Evolutionary conservation across 2,329 filamentous ascomycete species (phyloP).

Genomic region (Fusarium falciforme): DNA sequence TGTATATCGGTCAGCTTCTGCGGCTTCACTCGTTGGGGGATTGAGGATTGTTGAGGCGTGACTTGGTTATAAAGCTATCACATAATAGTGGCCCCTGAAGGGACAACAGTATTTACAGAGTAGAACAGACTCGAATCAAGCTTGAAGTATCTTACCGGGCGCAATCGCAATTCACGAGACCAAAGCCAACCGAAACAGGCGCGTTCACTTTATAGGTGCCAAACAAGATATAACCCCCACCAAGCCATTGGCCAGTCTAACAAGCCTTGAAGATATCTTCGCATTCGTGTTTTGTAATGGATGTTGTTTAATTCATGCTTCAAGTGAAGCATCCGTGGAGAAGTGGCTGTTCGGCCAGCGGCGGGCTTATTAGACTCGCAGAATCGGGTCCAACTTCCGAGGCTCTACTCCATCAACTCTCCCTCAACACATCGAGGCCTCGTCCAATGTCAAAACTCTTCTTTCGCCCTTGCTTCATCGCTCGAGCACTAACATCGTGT

Average conservation of each 20-base stretch:
- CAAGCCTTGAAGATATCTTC: neutral
- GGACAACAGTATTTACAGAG: neutral
- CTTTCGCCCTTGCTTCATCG: fast-evolving
- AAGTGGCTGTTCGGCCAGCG: neutral
- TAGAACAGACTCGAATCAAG: neutral
- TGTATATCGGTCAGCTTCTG: neutral
- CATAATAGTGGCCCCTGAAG: neutral
- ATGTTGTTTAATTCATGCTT: neutral
- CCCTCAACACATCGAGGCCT: neutral
- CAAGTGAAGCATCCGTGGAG: neutral
- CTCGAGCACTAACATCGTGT: neutral
- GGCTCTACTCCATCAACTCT: neutral
- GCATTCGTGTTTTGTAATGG: fast-evolving
- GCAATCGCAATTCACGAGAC: neutral
- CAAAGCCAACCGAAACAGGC: too few relatives aligned
- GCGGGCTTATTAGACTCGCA: neutral
- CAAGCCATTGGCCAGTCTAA: neutral
- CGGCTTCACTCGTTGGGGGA: neutral
- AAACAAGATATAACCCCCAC: neutral
- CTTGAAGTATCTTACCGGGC: neutral
- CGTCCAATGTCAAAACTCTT: neutral
- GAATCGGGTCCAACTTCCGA: conserved; percentile 19
- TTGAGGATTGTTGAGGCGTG: neutral
- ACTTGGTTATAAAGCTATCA: too few relatives aligned
- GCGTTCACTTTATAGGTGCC: fast-evolving